A percentile compares a stretch with the other conserved stretches of the same genome.
Evolutionary conservation across 1,284 basidiomycete genomes (phyloP).

Genomic region (Rhodofomes roseus): DNA sequence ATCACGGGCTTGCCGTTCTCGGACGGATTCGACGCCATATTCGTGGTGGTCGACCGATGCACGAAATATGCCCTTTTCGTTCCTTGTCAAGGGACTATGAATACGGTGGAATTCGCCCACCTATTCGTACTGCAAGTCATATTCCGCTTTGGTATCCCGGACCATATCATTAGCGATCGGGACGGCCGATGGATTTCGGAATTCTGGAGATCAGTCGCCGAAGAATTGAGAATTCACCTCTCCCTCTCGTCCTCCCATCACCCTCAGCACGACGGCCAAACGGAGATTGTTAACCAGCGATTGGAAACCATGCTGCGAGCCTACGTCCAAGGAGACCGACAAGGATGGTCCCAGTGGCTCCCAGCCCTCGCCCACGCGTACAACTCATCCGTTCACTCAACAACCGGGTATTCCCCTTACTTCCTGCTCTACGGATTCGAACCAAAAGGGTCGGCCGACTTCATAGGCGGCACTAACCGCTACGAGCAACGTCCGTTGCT

Average conservation of each 20-base stretch:
- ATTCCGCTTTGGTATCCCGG: slow-evolving; percentile 11
- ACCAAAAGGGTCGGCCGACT: not conserved
- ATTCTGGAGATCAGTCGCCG: slow-evolving; percentile 12
- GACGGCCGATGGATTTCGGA: slow-evolving; percentile 11
- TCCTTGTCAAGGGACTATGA: too few species aligned
- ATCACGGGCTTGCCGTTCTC: slow-evolving; percentile 29
- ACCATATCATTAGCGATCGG: slow-evolving; percentile 17
- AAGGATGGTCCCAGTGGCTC: not conserved
- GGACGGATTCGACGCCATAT: slow-evolving; percentile 31
- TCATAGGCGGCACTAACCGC: not conserved
- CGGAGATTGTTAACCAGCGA: slow-evolving; percentile 14
- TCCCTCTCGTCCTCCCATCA: slow-evolving; percentile 15
- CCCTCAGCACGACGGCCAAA: slow-evolving; percentile 21
- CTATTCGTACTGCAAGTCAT: slow-evolving; percentile 22
- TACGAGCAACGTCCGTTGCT: too few species aligned
- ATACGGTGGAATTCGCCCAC: too few species aligned
- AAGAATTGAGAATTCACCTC: too few species aligned
- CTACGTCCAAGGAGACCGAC: slow-evolving; percentile 1
- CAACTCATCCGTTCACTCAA: too few species aligned
- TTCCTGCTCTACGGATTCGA: not conserved
- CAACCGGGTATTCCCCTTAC: not conserved
- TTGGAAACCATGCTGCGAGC: slow-evolving; percentile 15
- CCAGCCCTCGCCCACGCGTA: not conserved
- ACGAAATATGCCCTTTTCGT: slow-evolving; percentile 40
- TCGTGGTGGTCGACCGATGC: slow-evolving; percentile 17